Conservation (phyloP, 2,329 filamentous ascomycete species). For the Colletotrichum spinosum region DNA sequence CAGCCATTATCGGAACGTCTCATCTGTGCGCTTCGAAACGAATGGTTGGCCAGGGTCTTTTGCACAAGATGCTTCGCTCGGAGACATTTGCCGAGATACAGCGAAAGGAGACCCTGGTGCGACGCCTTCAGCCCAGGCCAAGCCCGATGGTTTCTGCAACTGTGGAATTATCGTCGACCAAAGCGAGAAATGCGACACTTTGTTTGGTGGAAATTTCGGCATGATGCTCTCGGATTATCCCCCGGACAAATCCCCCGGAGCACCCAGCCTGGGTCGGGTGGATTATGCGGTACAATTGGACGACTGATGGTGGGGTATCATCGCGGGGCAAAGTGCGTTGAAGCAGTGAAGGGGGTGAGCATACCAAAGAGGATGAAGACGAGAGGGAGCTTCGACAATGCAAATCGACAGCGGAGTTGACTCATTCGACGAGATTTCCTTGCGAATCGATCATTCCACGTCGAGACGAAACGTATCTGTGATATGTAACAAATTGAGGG, state of each 20-base stretch:
- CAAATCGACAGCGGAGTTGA: background rate
- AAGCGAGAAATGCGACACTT: slow-evolving; percentile 1
- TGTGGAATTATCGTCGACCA: background rate
- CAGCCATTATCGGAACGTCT: background rate
- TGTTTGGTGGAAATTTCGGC: slow-evolving; percentile 53
- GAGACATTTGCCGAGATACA: slow-evolving; percentile 32
- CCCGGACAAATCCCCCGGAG: slow-evolving; percentile 29
- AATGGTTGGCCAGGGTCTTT: slow-evolving; percentile 24
- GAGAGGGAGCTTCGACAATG: background rate
- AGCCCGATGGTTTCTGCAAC: slow-evolving; percentile 23
- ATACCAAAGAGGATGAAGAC: background rate
- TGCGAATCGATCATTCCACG: background rate
- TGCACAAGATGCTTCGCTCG: slow-evolving; percentile 19
- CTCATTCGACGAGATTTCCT: background rate
- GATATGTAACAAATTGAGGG: background rate
- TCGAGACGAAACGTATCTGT: background rate
- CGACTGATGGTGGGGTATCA: slow-evolving; percentile 33
- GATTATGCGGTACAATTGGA: slow-evolving; percentile 33
- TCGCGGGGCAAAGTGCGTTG: slow-evolving; percentile 40
- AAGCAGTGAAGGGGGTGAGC: slow-evolving; percentile 15
- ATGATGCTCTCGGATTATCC: slow-evolving; percentile 40
- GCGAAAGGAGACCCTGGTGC: slow-evolving; percentile 12
- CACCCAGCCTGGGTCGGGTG: slow-evolving; percentile 15
- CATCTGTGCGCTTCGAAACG: background rate
- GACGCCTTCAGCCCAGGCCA: slow-evolving; percentile 14